These are phyloP conservation scores for Neckera pumila DNA, from an alignment of 225 moss, liverwort and hornwort species.

Conservation along the genomic window DNA sequence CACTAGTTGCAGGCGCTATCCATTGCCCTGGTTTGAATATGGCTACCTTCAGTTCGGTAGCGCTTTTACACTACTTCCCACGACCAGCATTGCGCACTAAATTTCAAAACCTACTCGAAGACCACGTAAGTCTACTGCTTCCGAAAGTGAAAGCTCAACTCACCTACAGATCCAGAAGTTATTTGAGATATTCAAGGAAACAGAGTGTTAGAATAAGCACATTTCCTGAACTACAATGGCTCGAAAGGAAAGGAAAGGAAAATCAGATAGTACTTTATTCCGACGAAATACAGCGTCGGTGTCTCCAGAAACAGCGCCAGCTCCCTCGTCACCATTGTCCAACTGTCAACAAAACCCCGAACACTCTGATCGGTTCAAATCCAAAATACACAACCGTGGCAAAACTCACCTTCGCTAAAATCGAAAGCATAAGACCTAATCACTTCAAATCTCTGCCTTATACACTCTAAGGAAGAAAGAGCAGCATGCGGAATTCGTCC, in stretches of 20 bases:
- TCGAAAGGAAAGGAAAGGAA: background rate
- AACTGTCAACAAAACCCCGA: constrained; percentile 5
- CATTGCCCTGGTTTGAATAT: background rate
- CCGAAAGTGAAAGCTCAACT: background rate
- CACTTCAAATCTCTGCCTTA: background rate
- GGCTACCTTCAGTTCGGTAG: background rate
- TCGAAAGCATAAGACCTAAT: background rate
- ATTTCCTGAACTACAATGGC: background rate
- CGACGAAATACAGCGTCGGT: constrained; percentile 10
- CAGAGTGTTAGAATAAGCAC: background rate
- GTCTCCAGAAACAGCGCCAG: constrained; percentile 14
- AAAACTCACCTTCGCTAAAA: background rate
- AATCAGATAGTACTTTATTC: constrained; percentile 12
- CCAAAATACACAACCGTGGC: background rate
- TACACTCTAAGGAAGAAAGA: background rate
- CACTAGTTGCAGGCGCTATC: background rate
- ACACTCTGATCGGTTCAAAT: background rate
- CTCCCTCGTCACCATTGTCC: constrained; percentile 25
- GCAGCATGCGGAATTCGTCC: background rate
- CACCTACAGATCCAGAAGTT: background rate
- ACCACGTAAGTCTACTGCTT: background rate
- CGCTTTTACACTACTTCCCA: background rate
- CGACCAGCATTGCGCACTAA: background rate
- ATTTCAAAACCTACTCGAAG: background rate
- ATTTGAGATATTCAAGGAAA: background rate